Conservation (phyloP, 768 basidiomycete species). For the Kwoniella sp. region DNA sequence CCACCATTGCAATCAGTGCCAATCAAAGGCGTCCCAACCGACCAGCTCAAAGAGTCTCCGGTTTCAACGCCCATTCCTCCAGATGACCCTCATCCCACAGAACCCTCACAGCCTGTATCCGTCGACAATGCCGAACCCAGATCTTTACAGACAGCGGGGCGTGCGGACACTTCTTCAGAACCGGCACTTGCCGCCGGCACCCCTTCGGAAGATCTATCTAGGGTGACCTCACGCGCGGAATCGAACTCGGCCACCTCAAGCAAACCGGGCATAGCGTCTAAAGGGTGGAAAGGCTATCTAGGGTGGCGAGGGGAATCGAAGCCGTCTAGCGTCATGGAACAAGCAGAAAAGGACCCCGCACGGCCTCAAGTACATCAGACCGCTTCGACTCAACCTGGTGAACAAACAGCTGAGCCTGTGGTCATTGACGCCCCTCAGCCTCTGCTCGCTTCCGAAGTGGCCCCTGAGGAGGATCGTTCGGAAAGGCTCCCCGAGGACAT, state of each 20-base stretch:
- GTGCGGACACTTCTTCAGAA: background rate
- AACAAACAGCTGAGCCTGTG: background rate
- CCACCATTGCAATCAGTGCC: background rate
- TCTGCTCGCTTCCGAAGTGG: background rate
- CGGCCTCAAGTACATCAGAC: background rate
- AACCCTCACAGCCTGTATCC: background rate
- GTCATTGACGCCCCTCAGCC: background rate
- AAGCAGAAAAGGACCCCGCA: background rate
- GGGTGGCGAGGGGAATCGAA: constrained; percentile 2
- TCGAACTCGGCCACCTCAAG: background rate
- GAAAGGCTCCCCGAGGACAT: background rate
- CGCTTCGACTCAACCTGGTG: background rate
- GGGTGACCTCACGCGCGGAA: background rate
- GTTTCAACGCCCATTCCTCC: background rate
- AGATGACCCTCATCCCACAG: background rate
- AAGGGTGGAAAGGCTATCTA: constrained; percentile 18
- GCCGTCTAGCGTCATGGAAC: background rate
- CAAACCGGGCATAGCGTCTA: background rate
- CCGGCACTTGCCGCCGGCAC: background rate
- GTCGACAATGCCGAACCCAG: background rate
- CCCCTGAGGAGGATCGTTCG: background rate
- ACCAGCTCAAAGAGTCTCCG: background rate
- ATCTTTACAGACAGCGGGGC: background rate
- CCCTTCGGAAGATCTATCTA: background rate
- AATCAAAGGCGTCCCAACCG: background rate